phyloP scores from a whole-genome alignment of 805 yeast genomes.

The Cyberlindnera xishuangbannaensis region DNA sequence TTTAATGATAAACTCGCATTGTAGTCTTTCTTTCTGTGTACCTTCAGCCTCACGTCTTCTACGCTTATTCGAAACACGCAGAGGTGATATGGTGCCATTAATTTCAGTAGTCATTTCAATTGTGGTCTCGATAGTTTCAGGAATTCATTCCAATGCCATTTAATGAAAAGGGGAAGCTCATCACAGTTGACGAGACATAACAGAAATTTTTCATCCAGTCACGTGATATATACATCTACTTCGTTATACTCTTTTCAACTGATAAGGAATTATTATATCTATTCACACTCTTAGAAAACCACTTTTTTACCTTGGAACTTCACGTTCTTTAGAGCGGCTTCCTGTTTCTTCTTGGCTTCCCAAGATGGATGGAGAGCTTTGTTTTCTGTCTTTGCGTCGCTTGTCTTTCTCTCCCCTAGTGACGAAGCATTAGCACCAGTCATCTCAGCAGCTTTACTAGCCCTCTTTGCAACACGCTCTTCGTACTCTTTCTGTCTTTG shows the following conservation, averaged over 20 bases:
- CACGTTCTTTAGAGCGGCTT: conserved; percentile 56
- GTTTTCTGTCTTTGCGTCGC: conserved; percentile 3
- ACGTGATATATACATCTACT: too few species aligned
- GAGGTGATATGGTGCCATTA: too few species aligned
- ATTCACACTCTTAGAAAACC: too few species aligned
- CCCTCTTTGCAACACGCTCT: conserved; percentile 66
- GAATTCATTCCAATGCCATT: too few species aligned
- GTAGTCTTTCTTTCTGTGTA: conserved; percentile 16
- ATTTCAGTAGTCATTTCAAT: neutral
- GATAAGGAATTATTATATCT: too few species aligned
- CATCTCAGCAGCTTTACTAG: conserved; percentile 33
- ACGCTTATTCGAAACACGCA: conserved; percentile 5
- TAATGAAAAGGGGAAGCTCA: too few species aligned
- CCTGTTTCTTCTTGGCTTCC: conserved; percentile 80
- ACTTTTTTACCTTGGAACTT: conserved; percentile 84
- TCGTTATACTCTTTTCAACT: too few species aligned
- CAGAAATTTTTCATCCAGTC: too few species aligned
- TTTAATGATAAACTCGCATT: conserved; percentile 44
- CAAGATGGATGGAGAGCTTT: conserved; percentile 86
- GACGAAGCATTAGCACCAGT: conserved; percentile 36
- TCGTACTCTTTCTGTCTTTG: conserved; percentile 61
- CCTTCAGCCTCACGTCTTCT: conserved; percentile 12
- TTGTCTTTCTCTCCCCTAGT: conserved; percentile 30
- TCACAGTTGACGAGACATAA: too few species aligned
- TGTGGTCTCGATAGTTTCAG: too few species aligned